These are phyloP conservation scores for Monosporozyma solicola DNA, from an alignment of 805 yeast species.

Conservation along the genomic window DNA sequence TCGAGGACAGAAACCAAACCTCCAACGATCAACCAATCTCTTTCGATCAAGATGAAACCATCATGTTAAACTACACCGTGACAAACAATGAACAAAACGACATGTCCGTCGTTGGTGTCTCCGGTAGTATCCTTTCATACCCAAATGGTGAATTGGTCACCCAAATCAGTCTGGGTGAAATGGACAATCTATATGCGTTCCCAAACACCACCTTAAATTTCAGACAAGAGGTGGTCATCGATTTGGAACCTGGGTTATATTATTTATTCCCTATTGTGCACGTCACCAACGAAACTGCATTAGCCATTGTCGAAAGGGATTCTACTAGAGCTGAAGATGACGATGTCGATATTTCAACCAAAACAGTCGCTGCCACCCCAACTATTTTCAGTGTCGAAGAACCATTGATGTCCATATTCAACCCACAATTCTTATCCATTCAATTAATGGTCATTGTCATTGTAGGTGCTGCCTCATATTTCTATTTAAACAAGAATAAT, in stretches of 20 bases:
- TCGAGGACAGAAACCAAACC: slow-evolving; percentile 36
- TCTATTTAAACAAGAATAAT: slow-evolving; percentile 2
- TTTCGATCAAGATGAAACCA: slow-evolving; percentile 42
- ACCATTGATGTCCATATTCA: slow-evolving; percentile 56
- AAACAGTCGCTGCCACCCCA: slow-evolving; percentile 48
- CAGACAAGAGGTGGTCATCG: slow-evolving; percentile 51
- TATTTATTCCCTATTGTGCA: slow-evolving; percentile 52
- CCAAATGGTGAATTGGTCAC: slow-evolving; percentile 41
- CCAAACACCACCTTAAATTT: slow-evolving; percentile 43
- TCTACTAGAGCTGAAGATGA: not conserved
- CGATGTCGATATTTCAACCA: slow-evolving; percentile 32
- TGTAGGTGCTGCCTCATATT: slow-evolving; percentile 42
- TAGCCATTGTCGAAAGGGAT: not conserved
- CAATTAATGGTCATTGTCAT: slow-evolving; percentile 45
- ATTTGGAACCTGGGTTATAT: slow-evolving; percentile 48
- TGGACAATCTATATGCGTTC: slow-evolving; percentile 50
- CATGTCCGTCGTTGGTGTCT: slow-evolving; percentile 53
- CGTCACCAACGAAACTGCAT: slow-evolving; percentile 33
- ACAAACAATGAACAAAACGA: slow-evolving; percentile 44
- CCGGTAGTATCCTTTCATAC: slow-evolving; percentile 55
- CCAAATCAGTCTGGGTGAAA: slow-evolving; percentile 54
- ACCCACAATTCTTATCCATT: slow-evolving; percentile 62
- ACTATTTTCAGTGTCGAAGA: slow-evolving; percentile 54
- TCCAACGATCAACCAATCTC: not conserved
- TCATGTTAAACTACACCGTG: slow-evolving; percentile 44